Evolutionary conservation across 1,284 basidiomycete species (phyloP), one percentile per base, ranked within the genome.

Genomic region (Schizopora paradoxa): DNA sequence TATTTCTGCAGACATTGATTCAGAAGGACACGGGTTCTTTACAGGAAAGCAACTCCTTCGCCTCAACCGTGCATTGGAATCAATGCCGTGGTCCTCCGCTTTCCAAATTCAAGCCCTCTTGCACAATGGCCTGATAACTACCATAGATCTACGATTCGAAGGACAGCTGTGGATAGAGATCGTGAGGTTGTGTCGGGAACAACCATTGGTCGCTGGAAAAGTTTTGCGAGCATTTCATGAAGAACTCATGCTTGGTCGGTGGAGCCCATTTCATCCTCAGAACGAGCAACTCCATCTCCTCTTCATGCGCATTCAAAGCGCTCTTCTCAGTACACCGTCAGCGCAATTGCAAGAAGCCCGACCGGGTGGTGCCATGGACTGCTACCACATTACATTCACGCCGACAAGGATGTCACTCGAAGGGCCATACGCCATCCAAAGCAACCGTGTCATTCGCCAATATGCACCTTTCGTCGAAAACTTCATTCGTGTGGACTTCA

Each of bases 401-500:
- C 85, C 86, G 0, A 84, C 82, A 5, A 71, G 80, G n/a, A 64
- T 81, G 50, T 61, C 80, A 7, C 67, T 89, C 11, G 83, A 88
- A 61, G 87, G 86, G 0, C 85, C 85, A 1, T 81, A 77, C 48
- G 61, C 77, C 2, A 75, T 75, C 27, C 81, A 86, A 51, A 82
- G 81, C 8, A 89, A 78, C 47, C 66, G 74, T 14, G 68, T 77
- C 28, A 79, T 88, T 48, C 75, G 84, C 16, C 64, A 70, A 52
- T 86, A 77, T 51, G 57, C 60, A 46, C 74, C 74, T n/a, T 67
- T 73, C 48, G 70, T 80, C 43, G 72, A 82, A 22, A 64, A 77
- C 54, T 90, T 90, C 58, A 58, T 91, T 23, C 78, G 87, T 11
- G 85, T 90, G 16, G 77, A 86, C 51, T 88, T 90, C 56, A 73